Evolutionary conservation across 768 basidiomycete species (phyloP), one percentile per base, ranked within the genome.

Genomic region (Pholiota conissans): DNA sequence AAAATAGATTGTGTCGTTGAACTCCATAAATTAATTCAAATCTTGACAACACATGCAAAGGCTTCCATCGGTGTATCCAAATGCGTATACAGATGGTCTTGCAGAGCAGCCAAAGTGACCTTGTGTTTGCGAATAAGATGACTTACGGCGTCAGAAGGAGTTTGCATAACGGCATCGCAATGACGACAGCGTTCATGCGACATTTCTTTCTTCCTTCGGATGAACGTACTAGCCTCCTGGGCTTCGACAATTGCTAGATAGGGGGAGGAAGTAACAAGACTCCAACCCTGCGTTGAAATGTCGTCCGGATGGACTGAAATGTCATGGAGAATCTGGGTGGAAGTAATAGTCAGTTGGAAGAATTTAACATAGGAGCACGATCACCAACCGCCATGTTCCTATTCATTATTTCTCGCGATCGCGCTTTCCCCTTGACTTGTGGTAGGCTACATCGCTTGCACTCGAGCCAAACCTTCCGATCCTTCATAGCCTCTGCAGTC

Each of bases 321-420:
- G 20, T 71, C 67, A 45, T 73, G 69, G 16, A 67, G 54, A 48
- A 72, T 56, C 69, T 73, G 20, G 20, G n/a, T 3, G 13, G 13
- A 13, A n/a, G 30, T 6, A 13, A 13, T 9, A 18, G 13, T 30
- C 20, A 27, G 24, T 5, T 20, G 18, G 40, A 18, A 18, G 5
- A n/a, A n/a, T n/a, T n/a, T 22, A 28, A 6, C n/a, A 37, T 22
- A 5, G 20, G n/a, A 18, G n/a, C n/a, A n/a, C n/a, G n/a, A 14
- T n/a, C 4, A 66, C 69, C 42, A 59, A 73, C 74, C 49, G 71
- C 73, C 52, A 58, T 66, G 28, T 51, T 66, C 73, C 73, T 74
- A 24, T 57, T 67, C 73, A 74, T 73, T 6, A 66, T 65, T 7
- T 66, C 60, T 7, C 67, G 39, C n/a, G 58, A 10, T 47, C 57